These are phyloP conservation scores for Neofusicoccum laricinum DNA, from an alignment of 2,329 filamentous ascomycete species.

Conservation along the genomic window DNA sequence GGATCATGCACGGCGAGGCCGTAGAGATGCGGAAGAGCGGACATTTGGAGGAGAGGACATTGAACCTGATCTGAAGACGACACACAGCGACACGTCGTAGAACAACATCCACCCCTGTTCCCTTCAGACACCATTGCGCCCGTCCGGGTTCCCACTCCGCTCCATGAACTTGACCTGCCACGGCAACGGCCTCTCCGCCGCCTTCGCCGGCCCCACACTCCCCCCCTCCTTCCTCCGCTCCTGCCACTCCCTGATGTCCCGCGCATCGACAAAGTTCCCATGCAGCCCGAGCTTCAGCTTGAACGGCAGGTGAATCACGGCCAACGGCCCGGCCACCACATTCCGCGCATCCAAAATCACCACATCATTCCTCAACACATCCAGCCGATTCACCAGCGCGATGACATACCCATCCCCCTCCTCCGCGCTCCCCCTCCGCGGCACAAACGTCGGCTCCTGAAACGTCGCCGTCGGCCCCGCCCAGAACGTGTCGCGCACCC, in stretches of 20 bases:
- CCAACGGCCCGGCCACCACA: constrained; percentile 37
- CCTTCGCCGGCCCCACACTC: constrained; percentile 24
- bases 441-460: constrained; percentile 56
- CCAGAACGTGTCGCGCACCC: constrained; percentile 33
- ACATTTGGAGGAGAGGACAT: neutral
- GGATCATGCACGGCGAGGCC: neutral
- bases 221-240: constrained; percentile 30
- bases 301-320: constrained; percentile 40
- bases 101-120: no score
- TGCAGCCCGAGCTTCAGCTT: constrained; percentile 32
- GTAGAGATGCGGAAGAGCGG: neutral
- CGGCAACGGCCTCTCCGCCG: constrained; percentile 25
- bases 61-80: neutral
- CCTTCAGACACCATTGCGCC: neutral
- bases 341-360: constrained; percentile 43
- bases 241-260: constrained; percentile 29
- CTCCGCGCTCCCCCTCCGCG: constrained; percentile 35
- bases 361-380: constrained; percentile 41
- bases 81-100: no score
- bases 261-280: constrained; percentile 32
- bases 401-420: constrained; percentile 53
- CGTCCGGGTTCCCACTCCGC: constrained; percentile 9
- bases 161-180: constrained; percentile 30
- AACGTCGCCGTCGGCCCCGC: constrained; percentile 43
- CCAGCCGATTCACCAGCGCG: constrained; percentile 42